Evolutionary conservation across 495 filamentous ascomycete species (phyloP), one percentile per base, ranked within the genome.

Genomic region (Extremus antarcticus): DNA sequence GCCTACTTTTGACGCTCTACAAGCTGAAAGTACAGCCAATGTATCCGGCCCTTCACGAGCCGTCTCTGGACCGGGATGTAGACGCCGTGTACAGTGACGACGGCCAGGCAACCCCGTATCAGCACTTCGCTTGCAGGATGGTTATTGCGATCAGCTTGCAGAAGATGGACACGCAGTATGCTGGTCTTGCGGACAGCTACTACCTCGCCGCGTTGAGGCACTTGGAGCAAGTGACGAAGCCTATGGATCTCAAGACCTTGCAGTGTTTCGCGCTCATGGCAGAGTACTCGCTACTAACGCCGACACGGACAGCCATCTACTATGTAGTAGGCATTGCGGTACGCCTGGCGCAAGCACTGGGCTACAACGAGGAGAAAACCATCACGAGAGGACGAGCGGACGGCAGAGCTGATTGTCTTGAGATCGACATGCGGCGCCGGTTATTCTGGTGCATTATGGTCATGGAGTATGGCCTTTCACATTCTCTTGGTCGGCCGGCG

Each of bases 131-230:
- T 43, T 65, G 91, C 38, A 83, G 86, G 53, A 87, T 95, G 79
- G 88, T 94, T 24, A 78, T 95, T 63, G 91, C 91, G 2, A 92
- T 94, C 59, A 88, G 86, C 67, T 81, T 95, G 73, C 90, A 95
- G 65, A 94, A 89, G 66, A 73, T 94, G 59, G 86, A 87, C 64
- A 73, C 79, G 1, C 78, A 79, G 46, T 95, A 87, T 66, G 86
- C 87, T 35, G 86, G 87, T 43, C 74, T 95, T 35, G 90, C 90
- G 29, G 90, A 97, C 67, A 86, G 85, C 61, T 95, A 90, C 70
- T 97, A 94, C 63, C 78, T 94, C 3, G 85, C 88, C 15, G 90
- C 91, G 11, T 77, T 95, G 65, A 81, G 81, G 25, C 85, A 81
- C 58, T 77, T 95, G 45, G 87, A 95, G 61, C 77, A 76, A 1